Evolutionary conservation across 192 early-diverging fungal species (phyloP).

Genomic region (Coemansia sp.): DNA sequence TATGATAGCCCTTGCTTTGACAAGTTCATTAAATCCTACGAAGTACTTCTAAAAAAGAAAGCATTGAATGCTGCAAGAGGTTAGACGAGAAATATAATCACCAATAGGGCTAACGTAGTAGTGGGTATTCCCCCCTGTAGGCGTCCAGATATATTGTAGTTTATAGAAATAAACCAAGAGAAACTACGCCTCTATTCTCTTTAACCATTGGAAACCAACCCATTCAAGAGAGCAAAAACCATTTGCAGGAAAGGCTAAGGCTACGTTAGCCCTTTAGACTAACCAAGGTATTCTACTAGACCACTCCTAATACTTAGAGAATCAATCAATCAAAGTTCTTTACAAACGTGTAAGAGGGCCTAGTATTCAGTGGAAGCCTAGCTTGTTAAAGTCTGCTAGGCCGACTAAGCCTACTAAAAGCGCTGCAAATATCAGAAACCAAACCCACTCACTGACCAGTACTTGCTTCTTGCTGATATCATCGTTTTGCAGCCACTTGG

Average conservation of each 20-base stretch:
- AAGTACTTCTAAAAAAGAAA: too few relatives aligned
- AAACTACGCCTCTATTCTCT: too few relatives aligned
- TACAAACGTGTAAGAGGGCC: background rate
- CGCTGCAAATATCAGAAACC: conserved; percentile 13
- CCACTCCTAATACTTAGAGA: background rate
- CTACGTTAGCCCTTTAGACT: too few relatives aligned
- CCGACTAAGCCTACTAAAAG: conserved; percentile 18
- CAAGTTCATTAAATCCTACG: too few relatives aligned
- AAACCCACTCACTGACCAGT: conserved; percentile 11
- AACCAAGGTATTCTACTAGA: background rate
- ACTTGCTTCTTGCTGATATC: background rate
- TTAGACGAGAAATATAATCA: too few relatives aligned
- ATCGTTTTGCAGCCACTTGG: conserved; percentile 4
- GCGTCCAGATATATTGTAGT: too few relatives aligned
- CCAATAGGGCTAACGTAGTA: too few relatives aligned
- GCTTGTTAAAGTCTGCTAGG: conserved; percentile 13
- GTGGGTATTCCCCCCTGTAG: too few relatives aligned
- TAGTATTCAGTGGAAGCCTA: conserved; percentile 8
- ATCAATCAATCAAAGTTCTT: background rate
- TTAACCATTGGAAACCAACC: background rate
- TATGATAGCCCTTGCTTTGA: too few relatives aligned
- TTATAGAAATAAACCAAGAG: too few relatives aligned
- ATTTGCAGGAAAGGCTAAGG: too few relatives aligned
- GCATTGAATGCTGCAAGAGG: too few relatives aligned
- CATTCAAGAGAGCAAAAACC: background rate